A percentile compares a stretch with the other conserved stretches of the same genome.
Conservation (phyloP, 1,284 basidiomycete species). For the Paramarasmius palmivorus region DNA sequence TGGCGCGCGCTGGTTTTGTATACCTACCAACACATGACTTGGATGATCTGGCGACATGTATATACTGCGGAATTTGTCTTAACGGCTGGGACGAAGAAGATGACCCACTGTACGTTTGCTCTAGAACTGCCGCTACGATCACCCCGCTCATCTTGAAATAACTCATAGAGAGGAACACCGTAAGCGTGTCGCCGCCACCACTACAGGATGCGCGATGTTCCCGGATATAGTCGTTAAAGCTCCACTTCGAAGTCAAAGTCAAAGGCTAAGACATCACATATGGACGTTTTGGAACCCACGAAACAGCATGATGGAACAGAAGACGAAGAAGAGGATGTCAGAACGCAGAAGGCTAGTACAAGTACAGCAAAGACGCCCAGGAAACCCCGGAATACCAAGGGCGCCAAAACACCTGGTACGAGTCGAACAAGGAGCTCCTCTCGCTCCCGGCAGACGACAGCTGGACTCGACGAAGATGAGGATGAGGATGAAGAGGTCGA, state of each 20-base stretch:
- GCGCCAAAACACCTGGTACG: constrained; percentile 14
- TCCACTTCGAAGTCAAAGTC: constrained; percentile 24
- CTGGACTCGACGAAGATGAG: constrained; percentile 23
- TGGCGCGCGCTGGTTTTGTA: constrained; percentile 83
- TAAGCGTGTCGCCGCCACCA: constrained; percentile 51
- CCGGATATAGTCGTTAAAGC: constrained; percentile 24
- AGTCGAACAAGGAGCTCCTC: constrained; percentile 28
- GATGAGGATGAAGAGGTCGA: constrained; percentile 11
- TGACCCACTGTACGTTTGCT: constrained; percentile 70
- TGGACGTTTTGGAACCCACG: constrained; percentile 31
- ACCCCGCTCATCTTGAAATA: not conserved
- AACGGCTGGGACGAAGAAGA: constrained; percentile 82
- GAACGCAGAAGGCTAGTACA: constrained; percentile 14
- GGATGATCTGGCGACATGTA: constrained; percentile 76
- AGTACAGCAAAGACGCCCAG: constrained; percentile 26
- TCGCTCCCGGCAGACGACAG: constrained; percentile 26
- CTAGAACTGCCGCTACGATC: constrained; percentile 1
- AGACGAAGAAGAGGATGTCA: constrained; percentile 24
- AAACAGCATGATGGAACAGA: constrained; percentile 35
- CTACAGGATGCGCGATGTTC: constrained; percentile 55
- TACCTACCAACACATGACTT: constrained; percentile 62
- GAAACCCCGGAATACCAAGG: constrained; percentile 15
- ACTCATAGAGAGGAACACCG: constrained; percentile 61
- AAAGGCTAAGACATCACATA: constrained; percentile 23
- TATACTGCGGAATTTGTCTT: constrained; percentile 74